A percentile compares a stretch with the other conserved stretches of the same genome.
These are phyloP conservation scores for Aspergillus taichungensis DNA, from an alignment of 495 filamentous ascomycete genomes.

Conservation along the genomic window DNA sequence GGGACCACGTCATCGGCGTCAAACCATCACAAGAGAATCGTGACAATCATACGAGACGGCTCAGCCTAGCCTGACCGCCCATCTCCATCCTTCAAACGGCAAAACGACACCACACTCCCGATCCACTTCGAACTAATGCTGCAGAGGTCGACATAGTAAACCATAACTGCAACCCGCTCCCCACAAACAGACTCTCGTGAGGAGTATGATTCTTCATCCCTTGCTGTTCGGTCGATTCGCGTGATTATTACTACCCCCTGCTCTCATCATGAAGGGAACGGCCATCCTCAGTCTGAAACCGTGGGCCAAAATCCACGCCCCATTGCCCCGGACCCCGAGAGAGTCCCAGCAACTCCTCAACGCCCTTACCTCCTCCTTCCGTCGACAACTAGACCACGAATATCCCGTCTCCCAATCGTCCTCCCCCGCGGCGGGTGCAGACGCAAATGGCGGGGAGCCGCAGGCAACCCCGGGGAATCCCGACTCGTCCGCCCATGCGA, in stretches of 20 bases:
- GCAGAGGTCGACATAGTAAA: too few species aligned
- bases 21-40: too few species aligned
- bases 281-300: slow-evolving; percentile 32
- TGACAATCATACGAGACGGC: too few species aligned
- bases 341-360: slow-evolving; percentile 61
- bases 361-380: slow-evolving; percentile 68
- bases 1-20: too few species aligned
- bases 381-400: slow-evolving; percentile 58
- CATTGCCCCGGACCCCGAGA: slow-evolving; percentile 53
- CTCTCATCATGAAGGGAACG: slow-evolving; percentile 34
- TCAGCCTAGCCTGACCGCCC: too few species aligned
- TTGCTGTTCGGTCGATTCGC: neutral
- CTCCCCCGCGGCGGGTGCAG: slow-evolving; percentile 7
- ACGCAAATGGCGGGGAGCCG: slow-evolving; percentile 10
- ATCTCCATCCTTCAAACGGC: too few species aligned
- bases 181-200: too few species aligned
- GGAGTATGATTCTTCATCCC: neutral
- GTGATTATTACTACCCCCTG: slow-evolving; percentile 7
- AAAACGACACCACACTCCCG: too few species aligned
- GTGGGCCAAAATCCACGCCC: slow-evolving; percentile 59
- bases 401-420: slow-evolving; percentile 39
- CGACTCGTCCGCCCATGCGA: slow-evolving; percentile 25
- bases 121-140: too few species aligned
- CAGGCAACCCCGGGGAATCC: slow-evolving; percentile 8
- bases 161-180: too few species aligned